Evolutionary conservation across 345 rosid species (phyloP).

Genomic region (Anacardium occidentale): DNA sequence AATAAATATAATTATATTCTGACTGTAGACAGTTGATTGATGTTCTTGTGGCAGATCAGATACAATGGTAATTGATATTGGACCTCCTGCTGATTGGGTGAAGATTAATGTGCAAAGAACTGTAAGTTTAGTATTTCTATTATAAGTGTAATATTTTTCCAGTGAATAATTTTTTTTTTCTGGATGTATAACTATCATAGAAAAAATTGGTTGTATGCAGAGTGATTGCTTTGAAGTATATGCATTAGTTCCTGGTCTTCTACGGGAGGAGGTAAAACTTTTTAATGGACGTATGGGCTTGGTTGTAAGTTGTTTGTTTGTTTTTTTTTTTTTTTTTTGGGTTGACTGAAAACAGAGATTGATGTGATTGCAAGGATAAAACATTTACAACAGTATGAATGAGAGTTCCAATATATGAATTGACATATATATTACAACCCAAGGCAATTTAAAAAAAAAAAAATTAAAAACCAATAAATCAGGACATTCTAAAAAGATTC

Average conservation of each 20-base stretch:
- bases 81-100: slow-evolving; percentile 78
- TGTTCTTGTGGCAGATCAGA: slow-evolving; percentile 36
- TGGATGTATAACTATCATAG: neutral
- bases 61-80: slow-evolving; percentile 45
- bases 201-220: slow-evolving; percentile 27
- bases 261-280: slow-evolving; percentile 46
- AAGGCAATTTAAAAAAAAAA: neutral
- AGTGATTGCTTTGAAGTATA: slow-evolving; percentile 65
- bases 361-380: neutral
- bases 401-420: neutral
- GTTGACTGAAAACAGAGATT: neutral
- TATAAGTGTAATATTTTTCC: neutral
- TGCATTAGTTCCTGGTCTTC: slow-evolving; percentile 69
- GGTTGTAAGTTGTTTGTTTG: neutral
- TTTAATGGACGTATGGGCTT: neutral
- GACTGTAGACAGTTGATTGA: slow-evolving; percentile 11
- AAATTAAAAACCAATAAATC: no score
- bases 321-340: no score
- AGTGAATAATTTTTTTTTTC: neutral
- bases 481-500: neutral
- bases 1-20: slow-evolving; percentile 3
- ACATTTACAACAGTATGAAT: neutral
- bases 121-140: slow-evolving; percentile 33
- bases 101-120: slow-evolving; percentile 59
- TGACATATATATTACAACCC: neutral